These are phyloP conservation scores for Nitzschia palea DNA, from an alignment of 108 stramenopile species.

Conservation along the genomic window DNA sequence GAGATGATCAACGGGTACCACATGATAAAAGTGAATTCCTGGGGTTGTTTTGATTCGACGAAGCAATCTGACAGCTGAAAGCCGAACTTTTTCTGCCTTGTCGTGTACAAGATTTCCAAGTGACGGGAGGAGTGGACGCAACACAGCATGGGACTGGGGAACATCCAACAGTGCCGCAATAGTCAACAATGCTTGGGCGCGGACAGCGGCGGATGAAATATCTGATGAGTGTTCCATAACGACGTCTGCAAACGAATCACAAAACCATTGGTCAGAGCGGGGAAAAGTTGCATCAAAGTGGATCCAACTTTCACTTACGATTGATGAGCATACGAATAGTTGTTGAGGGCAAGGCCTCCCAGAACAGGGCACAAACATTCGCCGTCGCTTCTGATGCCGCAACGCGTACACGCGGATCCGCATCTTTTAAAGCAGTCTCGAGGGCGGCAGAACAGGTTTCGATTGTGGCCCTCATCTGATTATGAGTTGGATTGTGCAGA, in stretches of 20 bases:
- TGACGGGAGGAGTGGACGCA: constrained; percentile 84
- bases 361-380: constrained; percentile 69
- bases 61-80: constrained; percentile 86
- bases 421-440: constrained; percentile 69
- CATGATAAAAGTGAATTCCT: constrained; percentile 91
- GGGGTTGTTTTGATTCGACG: constrained; percentile 69
- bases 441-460: constrained; percentile 71
- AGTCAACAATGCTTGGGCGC: constrained; percentile 78
- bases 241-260: constrained; percentile 49
- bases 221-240: constrained; percentile 87
- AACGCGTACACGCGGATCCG: constrained; percentile 73
- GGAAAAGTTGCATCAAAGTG: neutral
- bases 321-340: constrained; percentile 84
- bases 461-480: constrained; percentile 54
- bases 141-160: constrained; percentile 81
- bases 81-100: constrained; percentile 83
- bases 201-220: constrained; percentile 76
- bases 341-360: constrained; percentile 82
- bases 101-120: constrained; percentile 91
- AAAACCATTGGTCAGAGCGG: neutral
- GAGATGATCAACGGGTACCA: constrained; percentile 88
- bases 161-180: constrained; percentile 71
- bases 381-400: constrained; percentile 81
- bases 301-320: constrained; percentile 35
- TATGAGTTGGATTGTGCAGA: constrained; percentile 71